Evolutionary conservation across 441 rosid species (phyloP), one percentile per base, ranked within the genome.

Genomic region (Gossypium gossypioides): DNA sequence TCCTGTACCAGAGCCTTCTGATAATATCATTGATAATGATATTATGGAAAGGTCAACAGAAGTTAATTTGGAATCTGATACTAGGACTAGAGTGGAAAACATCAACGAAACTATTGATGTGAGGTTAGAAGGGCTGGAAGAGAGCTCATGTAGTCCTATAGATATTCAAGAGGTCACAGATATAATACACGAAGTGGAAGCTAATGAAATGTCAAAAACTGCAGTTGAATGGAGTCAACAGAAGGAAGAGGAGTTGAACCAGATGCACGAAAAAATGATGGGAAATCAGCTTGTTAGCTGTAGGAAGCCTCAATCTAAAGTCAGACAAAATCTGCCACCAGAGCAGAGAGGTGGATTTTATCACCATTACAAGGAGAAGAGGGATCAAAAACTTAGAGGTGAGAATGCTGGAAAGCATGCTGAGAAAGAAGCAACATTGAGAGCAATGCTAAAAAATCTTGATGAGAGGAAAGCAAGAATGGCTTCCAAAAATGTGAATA

Each of bases 281-380:
- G 84, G 68, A 64, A 78, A 54, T 70, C 76, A 77, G 64, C 78
- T 72, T 46, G 73, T 37, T 61, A 78, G 69, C 72, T 27, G 61
- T 65, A 63, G 54, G 57, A 80, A 75, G 74, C 63, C 80, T 24
- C 71, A 74, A 72, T 68, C 68, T 27, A 65, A 57, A 68, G 72
- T 40, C 55, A 75, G 46, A 61, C 77, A 77, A 65, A 79, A 76
- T 50, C 78, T 54, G 59, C 69, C 80, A 18, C 72, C 79, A 29
- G 87, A 83, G 77, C 82, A 84, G 67, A 84, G 87, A 73, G 91
- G 86, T 78, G 88, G 89, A 15, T 86, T 84, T 69, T 86, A 85
- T 75, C 83, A 84, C 56, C 81, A 82, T 72, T 85, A 85, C 84
- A 85, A 79, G 80, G 86, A 82, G 79, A 88, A 81, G 83, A 81